Evolutionary conservation across 164 flowering plant genomes (phyloP).

Genomic region (Chloranthus sessilifolius): DNA sequence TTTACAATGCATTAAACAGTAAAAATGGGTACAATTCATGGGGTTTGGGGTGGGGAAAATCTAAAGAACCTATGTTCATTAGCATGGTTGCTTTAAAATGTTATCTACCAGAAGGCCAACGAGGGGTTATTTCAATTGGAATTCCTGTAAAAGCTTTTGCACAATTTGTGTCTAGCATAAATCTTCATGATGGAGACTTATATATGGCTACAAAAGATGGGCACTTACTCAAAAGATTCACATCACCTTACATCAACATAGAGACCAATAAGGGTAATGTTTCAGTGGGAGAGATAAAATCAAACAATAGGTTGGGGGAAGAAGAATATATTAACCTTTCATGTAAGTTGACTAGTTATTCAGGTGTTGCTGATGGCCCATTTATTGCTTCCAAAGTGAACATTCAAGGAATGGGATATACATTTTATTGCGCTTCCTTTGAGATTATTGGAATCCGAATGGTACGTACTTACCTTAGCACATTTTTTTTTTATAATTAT

Average conservation of each 20-base stretch:
- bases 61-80: slow-evolving; percentile 22
- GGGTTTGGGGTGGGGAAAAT: slow-evolving; percentile 29
- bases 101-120: slow-evolving; percentile 1
- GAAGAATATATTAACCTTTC: slow-evolving; percentile 16
- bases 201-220: slow-evolving; percentile 41
- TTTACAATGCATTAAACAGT: slow-evolving; percentile 26
- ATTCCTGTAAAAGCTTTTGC: slow-evolving; percentile 26
- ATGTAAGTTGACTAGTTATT: slow-evolving; percentile 17
- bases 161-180: slow-evolving; percentile 15
- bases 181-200: slow-evolving; percentile 29
- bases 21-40: slow-evolving; percentile 24
- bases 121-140: slow-evolving; percentile 50
- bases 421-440: slow-evolving; percentile 28
- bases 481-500: neutral
- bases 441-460: slow-evolving; percentile 38
- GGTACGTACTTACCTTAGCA: slow-evolving; percentile 26
- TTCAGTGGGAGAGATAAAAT: slow-evolving; percentile 16
- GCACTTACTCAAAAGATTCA: slow-evolving; percentile 21
- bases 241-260: slow-evolving; percentile 23
- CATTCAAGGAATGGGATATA: slow-evolving; percentile 20
- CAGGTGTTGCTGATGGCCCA: neutral
- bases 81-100: slow-evolving; percentile 25
- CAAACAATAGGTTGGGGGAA: slow-evolving; percentile 3
- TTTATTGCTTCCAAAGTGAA: slow-evolving; percentile 8
- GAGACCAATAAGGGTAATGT: slow-evolving; percentile 8